A percentile compares a stretch with the other conserved stretches of the same genome.
Evolutionary conservation across 78 protist genomes (phyloP).

Genomic region (Pelomyxa schiedti): DNA sequence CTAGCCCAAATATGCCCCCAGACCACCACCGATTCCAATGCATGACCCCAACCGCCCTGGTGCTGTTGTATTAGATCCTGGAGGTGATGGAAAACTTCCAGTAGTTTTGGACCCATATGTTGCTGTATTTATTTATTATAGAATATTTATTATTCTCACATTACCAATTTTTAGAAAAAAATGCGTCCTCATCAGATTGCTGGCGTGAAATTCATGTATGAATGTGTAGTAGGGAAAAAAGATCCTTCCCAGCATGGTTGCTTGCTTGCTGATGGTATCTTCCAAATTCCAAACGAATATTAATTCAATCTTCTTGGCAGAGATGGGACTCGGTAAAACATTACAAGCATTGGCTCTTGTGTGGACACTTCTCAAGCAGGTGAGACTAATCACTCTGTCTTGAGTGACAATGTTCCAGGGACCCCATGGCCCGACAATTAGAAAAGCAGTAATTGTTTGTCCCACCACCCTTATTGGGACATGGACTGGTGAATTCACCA

Average conservation of each 20-base stretch:
- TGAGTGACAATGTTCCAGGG: neutral
- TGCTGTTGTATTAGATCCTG: constrained; percentile 17
- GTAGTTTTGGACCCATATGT: too few species aligned
- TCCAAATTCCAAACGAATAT: neutral
- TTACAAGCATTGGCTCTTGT: constrained; percentile 61
- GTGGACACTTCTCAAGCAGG: constrained; percentile 67
- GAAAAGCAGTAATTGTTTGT: constrained; percentile 50
- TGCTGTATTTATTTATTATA: constrained; percentile 18
- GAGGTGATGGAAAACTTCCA: constrained; percentile 2
- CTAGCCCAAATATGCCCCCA: too few species aligned
- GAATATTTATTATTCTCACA: too few species aligned
- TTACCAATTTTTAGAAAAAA: too few species aligned
- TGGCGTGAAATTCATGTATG: constrained; percentile 75
- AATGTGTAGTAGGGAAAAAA: constrained; percentile 37
- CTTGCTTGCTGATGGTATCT: constrained; percentile 47
- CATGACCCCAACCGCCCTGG: constrained; percentile 19
- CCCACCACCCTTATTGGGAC: constrained; percentile 55
- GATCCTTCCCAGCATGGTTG: constrained; percentile 18
- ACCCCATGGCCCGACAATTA: neutral
- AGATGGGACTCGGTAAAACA: constrained; percentile 78
- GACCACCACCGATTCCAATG: neutral
- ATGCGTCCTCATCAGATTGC: constrained; percentile 79
- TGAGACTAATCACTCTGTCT: neutral
- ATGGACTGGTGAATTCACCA: constrained; percentile 40
- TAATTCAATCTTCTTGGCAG: constrained; percentile 37